Evolutionary conservation across 768 basidiomycete species (phyloP).

Genomic region (Cubamyces sp.): DNA sequence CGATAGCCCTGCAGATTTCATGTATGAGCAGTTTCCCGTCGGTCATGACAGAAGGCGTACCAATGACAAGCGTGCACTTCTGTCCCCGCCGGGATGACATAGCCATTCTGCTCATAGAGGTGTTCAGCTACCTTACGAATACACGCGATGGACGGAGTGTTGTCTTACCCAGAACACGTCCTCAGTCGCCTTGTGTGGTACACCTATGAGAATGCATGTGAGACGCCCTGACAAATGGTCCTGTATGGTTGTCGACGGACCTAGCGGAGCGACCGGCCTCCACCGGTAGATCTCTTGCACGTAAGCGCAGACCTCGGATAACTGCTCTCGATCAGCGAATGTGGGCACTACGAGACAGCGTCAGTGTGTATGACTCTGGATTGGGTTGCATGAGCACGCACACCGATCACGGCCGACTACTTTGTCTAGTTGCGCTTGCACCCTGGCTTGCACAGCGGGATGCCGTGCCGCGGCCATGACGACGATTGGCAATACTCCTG

Average conservation of each 20-base stretch:
- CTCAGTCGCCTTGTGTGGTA: conserved; percentile 64
- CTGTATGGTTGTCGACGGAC: conserved; percentile 19
- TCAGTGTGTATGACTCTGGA: not conserved
- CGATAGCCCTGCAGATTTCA: conserved; percentile 33
- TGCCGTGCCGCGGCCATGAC: conserved; percentile 45
- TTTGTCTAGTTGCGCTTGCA: conserved; percentile 43
- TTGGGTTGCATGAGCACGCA: conserved; percentile 17
- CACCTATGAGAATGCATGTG: conserved; percentile 49
- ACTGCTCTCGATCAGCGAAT: conserved; percentile 42
- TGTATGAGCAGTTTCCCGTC: no score
- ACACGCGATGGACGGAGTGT: no score
- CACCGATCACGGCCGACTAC: conserved; percentile 41
- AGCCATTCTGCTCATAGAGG: conserved; percentile 33
- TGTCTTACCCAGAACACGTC: conserved; percentile 62
- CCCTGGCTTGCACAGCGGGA: conserved; percentile 38
- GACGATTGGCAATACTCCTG: conserved; percentile 32
- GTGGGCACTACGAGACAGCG: conserved; percentile 38
- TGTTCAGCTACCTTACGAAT: not conserved
- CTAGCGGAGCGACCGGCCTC: conserved; percentile 43
- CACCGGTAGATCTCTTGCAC: conserved; percentile 46
- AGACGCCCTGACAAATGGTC: no score
- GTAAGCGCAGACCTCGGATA: conserved; percentile 46
- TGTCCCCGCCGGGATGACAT: conserved; percentile 45
- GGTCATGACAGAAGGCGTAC: conserved; percentile 26
- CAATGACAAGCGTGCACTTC: conserved; percentile 44